phyloP scores from a whole-genome alignment of 2,329 filamentous ascomycete genomes.

The Pseudogymnoascus sp. region DNA sequence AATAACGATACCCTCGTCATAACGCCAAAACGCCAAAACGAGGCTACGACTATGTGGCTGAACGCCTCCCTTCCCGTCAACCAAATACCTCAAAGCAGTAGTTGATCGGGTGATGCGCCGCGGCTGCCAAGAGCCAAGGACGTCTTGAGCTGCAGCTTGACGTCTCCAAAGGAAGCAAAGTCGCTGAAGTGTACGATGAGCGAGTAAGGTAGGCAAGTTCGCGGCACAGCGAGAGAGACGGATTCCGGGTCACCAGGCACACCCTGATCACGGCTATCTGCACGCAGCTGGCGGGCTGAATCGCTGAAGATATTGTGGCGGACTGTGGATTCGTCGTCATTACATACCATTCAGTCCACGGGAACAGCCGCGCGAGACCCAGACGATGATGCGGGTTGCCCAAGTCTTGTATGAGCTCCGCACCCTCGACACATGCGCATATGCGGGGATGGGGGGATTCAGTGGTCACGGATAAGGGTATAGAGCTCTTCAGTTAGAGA shows the following conservation, averaged over 20 bases:
- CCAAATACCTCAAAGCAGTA: neutral
- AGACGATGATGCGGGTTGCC: neutral
- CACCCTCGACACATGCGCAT: neutral
- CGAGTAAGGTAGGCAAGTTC: neutral
- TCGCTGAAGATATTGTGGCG: neutral
- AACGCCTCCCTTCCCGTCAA: neutral
- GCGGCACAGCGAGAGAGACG: neutral
- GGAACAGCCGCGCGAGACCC: neutral
- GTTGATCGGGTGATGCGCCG: constrained; percentile 2
- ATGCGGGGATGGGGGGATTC: neutral
- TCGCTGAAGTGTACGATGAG: neutral
- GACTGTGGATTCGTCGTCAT: neutral
- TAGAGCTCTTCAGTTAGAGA: neutral
- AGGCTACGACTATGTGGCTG: neutral
- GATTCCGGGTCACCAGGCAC: neutral
- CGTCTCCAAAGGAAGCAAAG: neutral
- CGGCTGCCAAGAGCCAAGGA: neutral
- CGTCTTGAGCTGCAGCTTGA: neutral
- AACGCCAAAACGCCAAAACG: neutral
- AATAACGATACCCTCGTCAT: neutral
- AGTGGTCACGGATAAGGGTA: neutral
- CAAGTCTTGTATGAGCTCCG: neutral
- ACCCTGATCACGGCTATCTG: neutral
- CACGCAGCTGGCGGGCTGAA: neutral
- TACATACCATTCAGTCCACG: neutral